These are phyloP conservation scores for Cytospora chrysosperma DNA, from an alignment of 2,329 filamentous ascomycete genomes.

Conservation along the genomic window DNA sequence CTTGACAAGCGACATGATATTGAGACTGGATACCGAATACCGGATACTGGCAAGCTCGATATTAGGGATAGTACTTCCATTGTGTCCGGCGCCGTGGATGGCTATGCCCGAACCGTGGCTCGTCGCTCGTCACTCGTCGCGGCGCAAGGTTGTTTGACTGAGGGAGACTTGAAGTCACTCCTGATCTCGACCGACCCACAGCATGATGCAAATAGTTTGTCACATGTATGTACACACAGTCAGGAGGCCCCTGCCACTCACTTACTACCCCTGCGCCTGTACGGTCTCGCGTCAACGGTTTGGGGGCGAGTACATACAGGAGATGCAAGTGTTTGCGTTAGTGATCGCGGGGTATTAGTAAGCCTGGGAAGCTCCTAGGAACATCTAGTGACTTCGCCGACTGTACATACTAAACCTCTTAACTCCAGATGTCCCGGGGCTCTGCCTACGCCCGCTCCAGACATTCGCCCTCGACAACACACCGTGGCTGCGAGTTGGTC, in stretches of 20 bases:
- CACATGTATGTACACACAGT: no score
- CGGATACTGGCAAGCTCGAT: background rate
- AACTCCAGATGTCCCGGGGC: no score
- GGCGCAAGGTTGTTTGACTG: background rate
- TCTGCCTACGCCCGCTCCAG: no score
- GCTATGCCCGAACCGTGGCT: background rate
- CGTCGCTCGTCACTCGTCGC: background rate
- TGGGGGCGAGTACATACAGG: background rate
- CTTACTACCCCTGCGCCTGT: background rate
- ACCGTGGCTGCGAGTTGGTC: no score
- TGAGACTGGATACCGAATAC: no score
- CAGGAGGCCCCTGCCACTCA: background rate
- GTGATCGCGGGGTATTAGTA: no score
- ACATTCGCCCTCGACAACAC: no score
- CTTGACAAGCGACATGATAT: background rate
- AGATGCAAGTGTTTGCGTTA: no score
- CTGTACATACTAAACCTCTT: no score
- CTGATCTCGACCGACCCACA: background rate
- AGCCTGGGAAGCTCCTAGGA: no score
- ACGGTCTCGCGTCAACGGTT: background rate
- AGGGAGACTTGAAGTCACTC: background rate
- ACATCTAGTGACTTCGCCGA: no score
- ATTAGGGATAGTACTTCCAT: background rate
- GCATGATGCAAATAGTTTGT: no score
- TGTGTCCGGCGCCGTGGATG: background rate